Evolutionary conservation across 306 rosid genomes (phyloP).

Genomic region (Boehmeria nivea): DNA sequence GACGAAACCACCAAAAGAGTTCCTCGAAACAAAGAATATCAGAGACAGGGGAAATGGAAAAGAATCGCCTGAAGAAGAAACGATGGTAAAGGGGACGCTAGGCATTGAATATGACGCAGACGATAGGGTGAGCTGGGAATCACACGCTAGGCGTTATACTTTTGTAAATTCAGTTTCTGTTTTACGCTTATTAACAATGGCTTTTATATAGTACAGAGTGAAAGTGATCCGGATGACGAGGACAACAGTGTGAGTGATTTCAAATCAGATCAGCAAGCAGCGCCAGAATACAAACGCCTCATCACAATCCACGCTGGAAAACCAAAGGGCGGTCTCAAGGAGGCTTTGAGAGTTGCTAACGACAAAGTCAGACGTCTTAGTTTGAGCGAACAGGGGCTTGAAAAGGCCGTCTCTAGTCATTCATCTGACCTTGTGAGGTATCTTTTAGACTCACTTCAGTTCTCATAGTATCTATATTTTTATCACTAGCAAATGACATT

Average conservation of each 20-base stretch:
- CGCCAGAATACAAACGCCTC: conserved; percentile 58
- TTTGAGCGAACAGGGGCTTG: conserved; percentile 70
- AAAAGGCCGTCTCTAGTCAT: conserved; percentile 43
- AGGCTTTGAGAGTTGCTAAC: conserved; percentile 33
- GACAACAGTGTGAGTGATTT: conserved; percentile 27
- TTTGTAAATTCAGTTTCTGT: conserved; percentile 11
- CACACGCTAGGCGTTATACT: background rate
- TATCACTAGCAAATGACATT: background rate
- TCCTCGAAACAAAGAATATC: conserved; percentile 32
- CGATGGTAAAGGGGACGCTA: conserved; percentile 20
- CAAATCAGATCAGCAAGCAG: conserved; percentile 39
- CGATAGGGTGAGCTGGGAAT: conserved; percentile 38
- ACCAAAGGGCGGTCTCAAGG: conserved; percentile 56
- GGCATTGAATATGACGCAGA: conserved; percentile 34
- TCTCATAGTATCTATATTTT: background rate
- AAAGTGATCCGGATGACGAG: conserved; percentile 50
- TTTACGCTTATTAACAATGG: background rate
- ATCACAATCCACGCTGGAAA: conserved; percentile 93
- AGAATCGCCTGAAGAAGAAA: conserved; percentile 43
- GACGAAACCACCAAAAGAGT: conserved; percentile 81
- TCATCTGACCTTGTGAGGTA: conserved; percentile 73
- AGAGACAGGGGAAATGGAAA: conserved; percentile 44
- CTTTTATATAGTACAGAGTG: conserved; percentile 33
- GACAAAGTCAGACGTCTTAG: conserved; percentile 77
- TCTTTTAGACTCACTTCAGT: background rate